Evolutionary conservation across 768 basidiomycete species (phyloP), one percentile per base, ranked within the genome.

Genomic region (Serendipita sp.): DNA sequence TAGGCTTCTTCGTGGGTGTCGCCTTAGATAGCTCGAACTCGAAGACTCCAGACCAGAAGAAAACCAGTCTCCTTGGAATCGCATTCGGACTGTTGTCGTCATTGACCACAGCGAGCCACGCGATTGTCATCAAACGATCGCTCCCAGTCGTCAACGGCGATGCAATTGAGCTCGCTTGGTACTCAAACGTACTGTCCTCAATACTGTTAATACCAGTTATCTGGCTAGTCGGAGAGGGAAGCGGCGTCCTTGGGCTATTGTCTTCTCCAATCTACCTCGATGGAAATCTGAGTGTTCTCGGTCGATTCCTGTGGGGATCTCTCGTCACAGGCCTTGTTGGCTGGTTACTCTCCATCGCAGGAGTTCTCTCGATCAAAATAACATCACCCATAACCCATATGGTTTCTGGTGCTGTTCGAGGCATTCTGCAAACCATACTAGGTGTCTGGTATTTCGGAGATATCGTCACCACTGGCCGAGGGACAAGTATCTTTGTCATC

Each of bases 341-440:
- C 8, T 98, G 96, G 80, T 76, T 94, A 69, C 96, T 98, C 83
- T 91, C 88, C 75, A 82, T 98, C 64, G 93, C 94, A 8, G 91
- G 89, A 67, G 77, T 94, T 67, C 79, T 98, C 35, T 93, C 90
- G 30, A 96, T 98, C 79, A 94, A 98, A 74, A 89, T 97, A 67
- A 98, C 94, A 5, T 95, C 92, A 0, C 94, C 94, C 13, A 92
- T 97, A 72, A 94, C 94, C 2, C 94, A 98, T 74, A 98, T 97
- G 94, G 78, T 96, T 32, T 94, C 92, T 2, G 92, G 92, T 10
- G 94, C 95, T 18, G 91, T 95, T 3, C 88, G 94, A 64, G 93
- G 95, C 16, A 94, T 97, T 32, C 85, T 92, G 0, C 90, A 87
- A n/a, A 90, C 92, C 3, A 72, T 94, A 51, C 78, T 96, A 13